Evolutionary conservation across 768 basidiomycete genomes (phyloP), one percentile per base, ranked within the genome.

Genomic region (Hygrophorus russula): DNA sequence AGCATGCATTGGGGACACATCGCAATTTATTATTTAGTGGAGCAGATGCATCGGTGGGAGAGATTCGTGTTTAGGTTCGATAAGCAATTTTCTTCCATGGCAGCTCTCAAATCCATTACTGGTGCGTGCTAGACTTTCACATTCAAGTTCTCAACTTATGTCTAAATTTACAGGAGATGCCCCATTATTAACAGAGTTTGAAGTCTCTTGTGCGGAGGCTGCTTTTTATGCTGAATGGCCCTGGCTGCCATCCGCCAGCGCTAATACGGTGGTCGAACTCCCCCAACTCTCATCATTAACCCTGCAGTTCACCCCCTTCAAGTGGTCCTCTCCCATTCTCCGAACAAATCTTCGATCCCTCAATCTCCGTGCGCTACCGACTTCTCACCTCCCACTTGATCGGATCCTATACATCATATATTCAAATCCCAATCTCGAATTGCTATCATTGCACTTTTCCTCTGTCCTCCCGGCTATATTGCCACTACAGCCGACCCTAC

Each of bases 21-120:
- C 27, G 81, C 80, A 0, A 76, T 88, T 36, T 86, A 71, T 57
- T 89, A 88, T 55, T 60, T 89, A 15, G 77, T 80, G 2, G 76
- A 83, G 51, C 81, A 86, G 56, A 87, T 87, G 77, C 76, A 77
- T 49, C 73, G 85, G 20, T 89, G 85, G 85, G 71, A 82, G 54
- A 69, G 84, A 17, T 89, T 89, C 51, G 71, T 87, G 9, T 87
- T 89, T 53, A 66, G 80, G 33, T 88, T 84, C 51, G 82, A 86
- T 54, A 80, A 76, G 56, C 79, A 80, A 28, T 87, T 87, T 58
- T 61, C 76, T 13, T 84, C 83, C 3, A 73, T 86, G 63, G 66
- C 68, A 45, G 83, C 86, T 6, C 68, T 89, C 49, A 82, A 82
- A 56, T 74, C 78, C 13, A 78, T 88, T 51, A 71, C 69, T 41